Evolutionary conservation across 352 stramenopile genomes (phyloP).

Genomic region (Phytophthora nicotianae): DNA sequence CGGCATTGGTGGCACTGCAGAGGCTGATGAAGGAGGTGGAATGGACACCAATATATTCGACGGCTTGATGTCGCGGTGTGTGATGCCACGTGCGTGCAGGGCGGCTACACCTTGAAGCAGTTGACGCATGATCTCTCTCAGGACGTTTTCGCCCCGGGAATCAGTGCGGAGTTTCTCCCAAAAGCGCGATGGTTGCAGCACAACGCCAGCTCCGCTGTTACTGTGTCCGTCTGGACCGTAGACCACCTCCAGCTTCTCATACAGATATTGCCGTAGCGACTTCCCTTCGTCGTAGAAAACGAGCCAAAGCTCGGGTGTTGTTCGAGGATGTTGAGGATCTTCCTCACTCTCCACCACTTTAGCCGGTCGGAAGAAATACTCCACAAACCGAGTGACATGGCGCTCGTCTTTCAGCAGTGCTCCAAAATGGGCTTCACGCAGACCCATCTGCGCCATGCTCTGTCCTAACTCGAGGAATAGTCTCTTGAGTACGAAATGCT

Average conservation of each 20-base stretch:
- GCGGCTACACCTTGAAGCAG: constrained; percentile 89
- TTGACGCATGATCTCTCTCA: constrained; percentile 95
- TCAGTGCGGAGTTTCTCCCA: constrained; percentile 77
- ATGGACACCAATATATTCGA: constrained; percentile 78
- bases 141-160: constrained; percentile 54
- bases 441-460: constrained; percentile 71
- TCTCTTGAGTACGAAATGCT: constrained; percentile 87
- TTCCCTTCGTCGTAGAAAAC: constrained; percentile 91
- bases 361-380: constrained; percentile 82
- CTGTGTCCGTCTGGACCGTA: constrained; percentile 25
- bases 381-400: constrained; percentile 86
- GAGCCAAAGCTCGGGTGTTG: constrained; percentile 81
- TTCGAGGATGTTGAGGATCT: constrained; percentile 6
- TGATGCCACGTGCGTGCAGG: constrained; percentile 91
- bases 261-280: constrained; percentile 88
- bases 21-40: constrained; percentile 16
- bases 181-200: constrained; percentile 79
- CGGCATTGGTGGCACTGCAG: constrained; percentile 27
- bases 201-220: constrained; percentile 35
- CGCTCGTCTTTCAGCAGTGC: constrained; percentile 45
- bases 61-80: constrained; percentile 88
- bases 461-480: constrained; percentile 76
- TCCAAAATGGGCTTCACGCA: constrained; percentile 89
- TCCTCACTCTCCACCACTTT: constrained; percentile 22
- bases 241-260: constrained; percentile 59